phyloP scores from a whole-genome alignment of 75 land plant genomes.

The Selaginella tamariscina region DNA sequence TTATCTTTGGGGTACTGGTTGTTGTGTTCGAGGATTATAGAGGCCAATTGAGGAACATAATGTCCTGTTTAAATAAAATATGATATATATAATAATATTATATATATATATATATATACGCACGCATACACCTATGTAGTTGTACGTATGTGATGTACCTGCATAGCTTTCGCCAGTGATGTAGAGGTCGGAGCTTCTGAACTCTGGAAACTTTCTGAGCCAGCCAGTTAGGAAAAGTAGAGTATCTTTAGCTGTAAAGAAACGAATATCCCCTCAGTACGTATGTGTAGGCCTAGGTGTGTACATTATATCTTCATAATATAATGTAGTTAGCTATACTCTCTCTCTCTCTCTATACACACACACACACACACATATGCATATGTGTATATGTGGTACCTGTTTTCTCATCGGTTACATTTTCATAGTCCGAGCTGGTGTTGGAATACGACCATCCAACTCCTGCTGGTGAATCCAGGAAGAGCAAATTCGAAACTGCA shows the following conservation, averaged over 20 bases:
- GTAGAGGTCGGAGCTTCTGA: conserved; percentile 44
- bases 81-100: no score
- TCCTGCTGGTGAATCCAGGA: conserved; percentile 32
- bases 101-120: no score
- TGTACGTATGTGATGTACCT: no score
- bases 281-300: no score
- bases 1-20: neutral
- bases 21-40: conserved; percentile 16
- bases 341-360: conserved; percentile 21
- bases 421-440: conserved; percentile 20
- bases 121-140: no score
- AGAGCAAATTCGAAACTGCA: conserved; percentile 24
- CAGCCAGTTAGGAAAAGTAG: conserved; percentile 45
- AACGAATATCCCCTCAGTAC: neutral
- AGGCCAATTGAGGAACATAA: conserved; percentile 23
- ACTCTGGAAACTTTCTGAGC: conserved; percentile 57
- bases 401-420: conserved; percentile 19
- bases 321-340: no score
- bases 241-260: conserved; percentile 15
- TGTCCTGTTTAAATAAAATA: conserved; percentile 18
- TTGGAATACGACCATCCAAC: conserved; percentile 38
- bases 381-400: conserved; percentile 3
- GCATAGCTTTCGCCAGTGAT: conserved; percentile 76
- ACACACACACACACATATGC: neutral
- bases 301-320: no score